A percentile compares a stretch with the other conserved stretches of the same genome.
Conservation (phyloP, 2,329 filamentous ascomycete genomes). For the Ascocoryne sarcoides region DNA sequence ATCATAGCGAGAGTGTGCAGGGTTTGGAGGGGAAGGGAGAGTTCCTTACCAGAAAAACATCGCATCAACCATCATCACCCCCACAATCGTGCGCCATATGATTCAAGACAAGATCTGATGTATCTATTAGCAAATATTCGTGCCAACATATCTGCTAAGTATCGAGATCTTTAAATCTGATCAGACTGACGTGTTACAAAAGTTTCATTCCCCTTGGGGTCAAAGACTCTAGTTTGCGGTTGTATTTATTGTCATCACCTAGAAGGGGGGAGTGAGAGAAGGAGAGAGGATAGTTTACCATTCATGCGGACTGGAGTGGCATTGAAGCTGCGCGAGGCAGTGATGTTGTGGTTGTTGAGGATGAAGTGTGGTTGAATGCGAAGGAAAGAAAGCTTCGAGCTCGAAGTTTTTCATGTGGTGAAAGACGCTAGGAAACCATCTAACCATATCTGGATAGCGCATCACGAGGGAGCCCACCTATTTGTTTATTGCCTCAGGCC, state of each 20-base stretch:
- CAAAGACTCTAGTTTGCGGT: conserved; percentile 99
- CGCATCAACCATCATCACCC: conserved; percentile 1
- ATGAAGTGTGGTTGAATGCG: conserved; percentile 10
- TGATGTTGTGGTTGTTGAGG: conserved; percentile 15
- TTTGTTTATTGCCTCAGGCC: neutral
- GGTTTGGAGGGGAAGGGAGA: neutral
- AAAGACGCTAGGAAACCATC: conserved; percentile 5
- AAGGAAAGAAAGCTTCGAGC: conserved; percentile 13
- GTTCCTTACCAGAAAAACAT: conserved; percentile 1
- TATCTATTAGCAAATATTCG: too few relatives aligned
- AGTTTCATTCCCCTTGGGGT: conserved; percentile 77
- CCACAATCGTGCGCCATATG: neutral
- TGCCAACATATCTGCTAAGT: too few relatives aligned
- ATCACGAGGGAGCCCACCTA: conserved; percentile 1
- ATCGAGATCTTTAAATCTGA: too few relatives aligned
- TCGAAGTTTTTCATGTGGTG: conserved; percentile 31
- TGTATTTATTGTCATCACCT: conserved; percentile 70
- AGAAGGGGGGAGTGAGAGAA: conserved; percentile 27
- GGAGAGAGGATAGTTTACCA: conserved; percentile 17
- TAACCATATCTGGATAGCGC: neutral
- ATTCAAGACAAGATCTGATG: neutral
- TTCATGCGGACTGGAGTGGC: neutral
- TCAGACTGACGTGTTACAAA: conserved; percentile 92
- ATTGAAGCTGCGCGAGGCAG: conserved; percentile 10
- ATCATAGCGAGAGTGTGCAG: conserved; percentile 21